Base-by-base conservation (phyloP, 2,329 filamentous ascomycete species). In the Exophiala sp. region DNA sequence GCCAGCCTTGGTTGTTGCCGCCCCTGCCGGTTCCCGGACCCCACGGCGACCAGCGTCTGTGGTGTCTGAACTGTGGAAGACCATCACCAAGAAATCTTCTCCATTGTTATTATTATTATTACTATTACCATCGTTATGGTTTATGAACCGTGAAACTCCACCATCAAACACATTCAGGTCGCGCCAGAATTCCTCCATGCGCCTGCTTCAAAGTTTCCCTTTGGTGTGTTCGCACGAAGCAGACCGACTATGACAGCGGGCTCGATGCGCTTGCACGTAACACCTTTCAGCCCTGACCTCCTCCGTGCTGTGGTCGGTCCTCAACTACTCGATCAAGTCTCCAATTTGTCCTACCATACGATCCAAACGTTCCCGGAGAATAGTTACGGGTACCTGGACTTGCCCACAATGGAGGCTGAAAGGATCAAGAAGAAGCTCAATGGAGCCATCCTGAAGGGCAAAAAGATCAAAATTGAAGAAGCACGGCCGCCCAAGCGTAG, bases 391-490 rank as follows among this genome's bases (percentile, higher is more conserved):
- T 98, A 86, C 70, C 75, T 97, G 52, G 89, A 94, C 40, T 70
- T 98, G 30, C 90, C 90, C 0, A 70, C 66, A 2, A 79, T 81
- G 68, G 89, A 95, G 58, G 93, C 91, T 8, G 85, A 91, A n/a
- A 95, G 89, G 68, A 70, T 97, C 46, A 88, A 83, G 71, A 91
- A 85, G 71, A 97, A 93, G 71, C 77, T 97, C 43, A 86, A 95
- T 73, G 91, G 91, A 24, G 80, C 85, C 1, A 85, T 87, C 19
- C 71, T 98, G 49, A 93, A 85, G 65, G 93, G 93, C 7, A 76
- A 77, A 53, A 97, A 95, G 69, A 80, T 97, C 61, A 81, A 81
- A 52, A 80, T 98, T 52, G 88, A 96, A 61, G 82, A 84, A 57
- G 93, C 93, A 5, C 81, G 81, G 42, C 81, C 85, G 0, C 74